Base-by-base conservation (phyloP, 768 basidiomycete species). In the Rhodosporidiobolus sp. region DNA sequence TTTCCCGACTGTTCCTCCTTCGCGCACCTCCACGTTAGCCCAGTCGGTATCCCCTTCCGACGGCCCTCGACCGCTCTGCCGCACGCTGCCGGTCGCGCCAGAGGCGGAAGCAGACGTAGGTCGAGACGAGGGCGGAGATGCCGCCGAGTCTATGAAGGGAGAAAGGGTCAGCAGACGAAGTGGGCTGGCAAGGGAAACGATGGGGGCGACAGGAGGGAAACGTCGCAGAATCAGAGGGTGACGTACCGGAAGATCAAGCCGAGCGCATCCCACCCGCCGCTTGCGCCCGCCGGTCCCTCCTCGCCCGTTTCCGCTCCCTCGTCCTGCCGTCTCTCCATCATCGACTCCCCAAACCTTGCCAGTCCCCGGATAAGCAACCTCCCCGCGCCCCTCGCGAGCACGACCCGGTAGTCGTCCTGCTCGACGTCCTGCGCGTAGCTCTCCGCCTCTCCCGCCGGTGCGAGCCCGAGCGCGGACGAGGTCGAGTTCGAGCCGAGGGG, bases 191-290 rank as follows among this genome's bases (percentile, higher is more conserved):
- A 7, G 17, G 4, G 45, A 6, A 59, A 9, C 12, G 20, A 19
- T 3, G 20, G 14, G 38, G 32, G n/a, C 35, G 24, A 28, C 4
- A 43, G 24, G n/a, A 6, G 30, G 50, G 55, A 52, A 38, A 24
- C 2, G 49, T 16, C 11, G 35, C 43, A 28, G 45, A 24, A 17
- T n/a, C n/a, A n/a, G n/a, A n/a, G n/a, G 14, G 4, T 7, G 24
- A 38, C 74, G 45, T 26, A 75, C 74, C 67, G 70, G 60, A 76
- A 73, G 55, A 76, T 70, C 32, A 76, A 49, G 1, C 72, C 72
- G 6, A 76, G 32, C 26, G 71, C 69, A 45, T 65, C 69, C 67
- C 70, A 73, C 2, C 66, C 69, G 16, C 28, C 49, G 11, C 22
- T 20, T 0, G 12, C 48, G 9, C 26, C 65, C 8, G 35, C 49